A percentile compares a stretch with the other conserved stretches of the same genome.
phyloP scores from a whole-genome alignment of 2,329 filamentous ascomycete genomes.

The Biscogniauxia marginata region DNA sequence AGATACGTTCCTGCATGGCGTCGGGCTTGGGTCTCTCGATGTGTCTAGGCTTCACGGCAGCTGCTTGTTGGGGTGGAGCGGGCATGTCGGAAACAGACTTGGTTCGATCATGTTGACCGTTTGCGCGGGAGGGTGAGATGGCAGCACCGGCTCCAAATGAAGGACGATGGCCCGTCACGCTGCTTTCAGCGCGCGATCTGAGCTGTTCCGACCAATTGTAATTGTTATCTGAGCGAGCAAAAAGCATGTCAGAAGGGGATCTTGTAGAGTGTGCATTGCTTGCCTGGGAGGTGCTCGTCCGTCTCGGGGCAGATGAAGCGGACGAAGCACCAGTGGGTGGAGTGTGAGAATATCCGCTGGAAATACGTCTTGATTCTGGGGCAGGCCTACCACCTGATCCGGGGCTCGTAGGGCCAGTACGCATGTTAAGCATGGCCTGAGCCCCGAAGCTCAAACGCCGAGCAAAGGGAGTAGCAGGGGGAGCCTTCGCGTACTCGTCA shows the following conservation, averaged over 20 bases:
- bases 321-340: conserved; percentile 38
- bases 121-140: conserved; percentile 43
- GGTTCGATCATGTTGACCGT: conserved; percentile 59
- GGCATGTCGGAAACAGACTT: conserved; percentile 69
- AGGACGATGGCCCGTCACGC: conserved; percentile 56
- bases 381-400: conserved; percentile 61
- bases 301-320: conserved; percentile 34
- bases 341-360: conserved; percentile 25
- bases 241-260: conserved; percentile 65
- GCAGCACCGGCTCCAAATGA: conserved; percentile 49
- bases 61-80: conserved; percentile 51
- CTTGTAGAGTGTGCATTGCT: conserved; percentile 55
- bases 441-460: conserved; percentile 90
- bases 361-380: conserved; percentile 28
- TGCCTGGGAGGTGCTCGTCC: conserved; percentile 49
- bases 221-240: conserved; percentile 74
- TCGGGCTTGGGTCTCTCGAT: conserved; percentile 71
- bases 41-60: conserved; percentile 45
- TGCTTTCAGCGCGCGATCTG: conserved; percentile 85
- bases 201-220: conserved; percentile 98
- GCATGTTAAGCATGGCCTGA: conserved; percentile 71
- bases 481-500: conserved; percentile 57
- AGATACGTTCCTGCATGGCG: conserved; percentile 92
- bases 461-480: conserved; percentile 71
- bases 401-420: conserved; percentile 57